Evolutionary conservation across 805 yeast genomes (phyloP), one percentile per base, ranked within the genome.

Genomic region (Nadsonia fulvescens): DNA sequence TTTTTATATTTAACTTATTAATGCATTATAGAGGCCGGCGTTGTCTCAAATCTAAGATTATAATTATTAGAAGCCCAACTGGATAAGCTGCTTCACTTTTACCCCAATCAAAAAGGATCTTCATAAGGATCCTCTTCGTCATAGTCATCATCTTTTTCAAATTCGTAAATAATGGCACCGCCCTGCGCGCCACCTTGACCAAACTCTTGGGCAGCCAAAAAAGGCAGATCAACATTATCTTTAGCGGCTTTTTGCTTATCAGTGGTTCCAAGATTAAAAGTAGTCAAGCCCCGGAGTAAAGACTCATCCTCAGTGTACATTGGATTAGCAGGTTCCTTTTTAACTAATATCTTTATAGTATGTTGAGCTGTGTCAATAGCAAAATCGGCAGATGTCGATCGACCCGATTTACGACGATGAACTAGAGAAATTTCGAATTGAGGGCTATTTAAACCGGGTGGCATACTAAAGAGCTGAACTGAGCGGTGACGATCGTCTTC

Each of bases 91-190:
- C n/a, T n/a, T n/a, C n/a, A n/a, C n/a, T n/a, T n/a, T n/a, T n/a
- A n/a, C n/a, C n/a, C n/a, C n/a, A n/a, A n/a, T 17, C n/a, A 82
- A 43, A 81, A 82, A 5, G 96, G 96, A 44, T 86, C 96, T 46
- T 86, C 98, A 43, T 72, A 86, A 0, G 96, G 95, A 49, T 86
- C 98, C 40, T 89, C 96, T 47, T 86, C 98, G 43, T 86, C 98
- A 44, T 83, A 86, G 48, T 86, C 98, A 46, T 86, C 98, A 47
- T 86, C 96, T 44, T 83, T 79, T 42, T 89, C 96, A 45, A 71
- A 89, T 44, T 89, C 89, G 44, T 86, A 86, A 4, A 86, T 92
- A 37, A 89, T 83, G 1, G 98, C 95, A 11, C 96, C 94, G 28
- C 93, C 93, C 25, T 66, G 54, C 17, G 68, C 64, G 12, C 74